Evolutionary conservation across 306 rosid species (phyloP).

Genomic region (Senna tora): DNA sequence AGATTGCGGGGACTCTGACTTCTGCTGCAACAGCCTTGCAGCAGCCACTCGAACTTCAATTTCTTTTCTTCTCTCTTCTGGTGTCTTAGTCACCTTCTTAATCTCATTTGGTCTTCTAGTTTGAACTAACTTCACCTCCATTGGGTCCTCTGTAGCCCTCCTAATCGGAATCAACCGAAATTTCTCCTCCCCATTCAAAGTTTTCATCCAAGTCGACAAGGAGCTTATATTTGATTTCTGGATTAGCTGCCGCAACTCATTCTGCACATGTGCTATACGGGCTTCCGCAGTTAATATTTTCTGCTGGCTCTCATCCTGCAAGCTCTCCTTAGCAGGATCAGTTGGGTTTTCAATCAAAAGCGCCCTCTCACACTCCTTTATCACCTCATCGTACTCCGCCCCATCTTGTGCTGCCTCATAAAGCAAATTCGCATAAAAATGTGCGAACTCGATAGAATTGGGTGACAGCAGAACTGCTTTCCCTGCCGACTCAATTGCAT

Average conservation of each 20-base stretch:
- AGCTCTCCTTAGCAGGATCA: conserved; percentile 66
- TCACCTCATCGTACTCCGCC: conserved; percentile 61
- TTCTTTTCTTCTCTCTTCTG: conserved; percentile 67
- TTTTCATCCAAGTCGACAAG: conserved; percentile 65
- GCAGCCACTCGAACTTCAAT: conserved; percentile 76
- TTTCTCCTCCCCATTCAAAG: conserved; percentile 63
- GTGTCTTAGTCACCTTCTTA: conserved; percentile 66
- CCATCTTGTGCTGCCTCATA: conserved; percentile 63
- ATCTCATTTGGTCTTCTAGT: conserved; percentile 70
- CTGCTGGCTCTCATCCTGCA: conserved; percentile 64
- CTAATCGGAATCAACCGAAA: conserved; percentile 58
- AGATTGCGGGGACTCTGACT: conserved; percentile 50
- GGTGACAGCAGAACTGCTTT: conserved; percentile 61
- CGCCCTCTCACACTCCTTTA: conserved; percentile 61
- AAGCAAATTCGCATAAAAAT: conserved; percentile 62
- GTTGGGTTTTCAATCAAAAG: conserved; percentile 51
- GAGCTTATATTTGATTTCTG: conserved; percentile 65
- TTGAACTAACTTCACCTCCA: conserved; percentile 60
- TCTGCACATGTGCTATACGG: conserved; percentile 51
- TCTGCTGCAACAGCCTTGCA: conserved; percentile 71
- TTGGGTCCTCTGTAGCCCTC: conserved; percentile 63
- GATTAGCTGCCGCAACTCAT: conserved; percentile 58
- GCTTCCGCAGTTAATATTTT: conserved; percentile 48
- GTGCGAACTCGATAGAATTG: conserved; percentile 59
- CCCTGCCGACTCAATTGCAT: conserved; percentile 63